Percentiles rank a stretch among this genome's conserved stretches.
Evolutionary conservation across 23 red algal species (phyloP).

Genomic region (Gracilaria vermiculophylla): DNA sequence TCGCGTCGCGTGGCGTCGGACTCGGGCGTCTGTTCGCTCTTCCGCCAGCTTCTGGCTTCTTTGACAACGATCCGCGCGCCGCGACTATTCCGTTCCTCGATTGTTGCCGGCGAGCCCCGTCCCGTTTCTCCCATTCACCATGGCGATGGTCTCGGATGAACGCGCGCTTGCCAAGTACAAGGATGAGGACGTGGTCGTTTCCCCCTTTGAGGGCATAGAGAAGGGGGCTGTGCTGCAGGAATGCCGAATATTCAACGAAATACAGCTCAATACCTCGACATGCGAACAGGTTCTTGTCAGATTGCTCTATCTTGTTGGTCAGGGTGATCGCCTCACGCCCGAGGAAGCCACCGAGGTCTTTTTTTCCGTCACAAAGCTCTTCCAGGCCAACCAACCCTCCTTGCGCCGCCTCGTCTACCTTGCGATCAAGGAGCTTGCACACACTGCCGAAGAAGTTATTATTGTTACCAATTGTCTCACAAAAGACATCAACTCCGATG

Average conservation of each 20-base stretch:
- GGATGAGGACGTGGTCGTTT: constrained; percentile 85
- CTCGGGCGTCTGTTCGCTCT: neutral
- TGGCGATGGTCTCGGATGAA: constrained; percentile 78
- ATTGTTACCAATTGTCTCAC: constrained; percentile 99
- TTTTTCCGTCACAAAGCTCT: constrained; percentile 98
- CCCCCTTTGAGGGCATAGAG: constrained; percentile 92
- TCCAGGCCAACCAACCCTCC: constrained; percentile 83
- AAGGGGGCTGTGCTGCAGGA: constrained; percentile 95
- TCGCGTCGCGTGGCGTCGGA: too few relatives aligned
- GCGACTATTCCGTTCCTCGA: neutral
- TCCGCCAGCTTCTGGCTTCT: neutral
- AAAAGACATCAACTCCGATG: constrained; percentile 97
- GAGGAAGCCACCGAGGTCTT: constrained; percentile 90
- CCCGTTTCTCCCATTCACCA: neutral
- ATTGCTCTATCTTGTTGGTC: constrained; percentile 89
- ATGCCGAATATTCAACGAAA: constrained; percentile 96
- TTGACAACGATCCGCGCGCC: neutral
- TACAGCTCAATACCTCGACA: constrained; percentile 67
- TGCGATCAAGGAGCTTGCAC: constrained; percentile 98
- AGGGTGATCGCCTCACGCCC: constrained; percentile 80
- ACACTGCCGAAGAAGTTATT: constrained; percentile 96
- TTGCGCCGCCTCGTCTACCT: constrained; percentile 93
- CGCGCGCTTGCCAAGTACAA: constrained; percentile 74
- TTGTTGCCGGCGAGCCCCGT: neutral
- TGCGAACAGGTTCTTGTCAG: constrained; percentile 93